Conservation (phyloP, 371 early-diverging fungal genomes). For the Mortierella sp. region DNA sequence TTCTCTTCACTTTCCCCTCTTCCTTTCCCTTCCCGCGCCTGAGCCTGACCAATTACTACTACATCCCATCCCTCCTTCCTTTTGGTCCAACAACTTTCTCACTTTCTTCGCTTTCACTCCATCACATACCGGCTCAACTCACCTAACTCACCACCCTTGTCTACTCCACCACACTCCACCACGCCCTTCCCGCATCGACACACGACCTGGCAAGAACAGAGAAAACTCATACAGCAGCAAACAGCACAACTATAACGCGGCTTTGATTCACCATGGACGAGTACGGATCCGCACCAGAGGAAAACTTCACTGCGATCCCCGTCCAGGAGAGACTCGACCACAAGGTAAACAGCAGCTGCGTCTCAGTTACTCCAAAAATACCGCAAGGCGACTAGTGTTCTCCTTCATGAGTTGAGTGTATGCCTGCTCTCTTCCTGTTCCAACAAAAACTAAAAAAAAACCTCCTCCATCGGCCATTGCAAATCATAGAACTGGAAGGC, state of each 20-base stretch:
- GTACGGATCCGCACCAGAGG: slow-evolving; percentile 63
- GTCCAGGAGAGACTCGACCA: slow-evolving; percentile 78
- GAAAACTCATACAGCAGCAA: not conserved
- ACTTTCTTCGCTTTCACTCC: not conserved
- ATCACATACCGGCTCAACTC: not conserved
- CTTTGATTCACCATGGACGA: slow-evolving; percentile 45
- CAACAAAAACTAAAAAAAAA: slow-evolving; percentile 25
- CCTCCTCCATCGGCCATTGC: not conserved
- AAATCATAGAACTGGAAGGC: slow-evolving; percentile 92
- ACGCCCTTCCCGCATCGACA: slow-evolving; percentile 2
- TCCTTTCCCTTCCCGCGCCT: not conserved
- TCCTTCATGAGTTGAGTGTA: not conserved
- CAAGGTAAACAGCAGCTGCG: slow-evolving; percentile 65
- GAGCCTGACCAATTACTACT: not conserved
- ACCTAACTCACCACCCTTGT: not conserved
- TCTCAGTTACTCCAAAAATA: not conserved
- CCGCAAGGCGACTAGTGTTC: not conserved
- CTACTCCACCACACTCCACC: not conserved
- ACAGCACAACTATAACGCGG: slow-evolving; percentile 3
- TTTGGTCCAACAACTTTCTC: not conserved
- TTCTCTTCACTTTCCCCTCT: not conserved
- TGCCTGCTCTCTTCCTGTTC: slow-evolving; percentile 11
- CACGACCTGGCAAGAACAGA: not conserved
- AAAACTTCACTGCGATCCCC: slow-evolving; percentile 79
- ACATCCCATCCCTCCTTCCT: slow-evolving; percentile 12